Base-by-base conservation (phyloP, 2,329 filamentous ascomycete species). In the Plectosphaerella cucumerina region DNA sequence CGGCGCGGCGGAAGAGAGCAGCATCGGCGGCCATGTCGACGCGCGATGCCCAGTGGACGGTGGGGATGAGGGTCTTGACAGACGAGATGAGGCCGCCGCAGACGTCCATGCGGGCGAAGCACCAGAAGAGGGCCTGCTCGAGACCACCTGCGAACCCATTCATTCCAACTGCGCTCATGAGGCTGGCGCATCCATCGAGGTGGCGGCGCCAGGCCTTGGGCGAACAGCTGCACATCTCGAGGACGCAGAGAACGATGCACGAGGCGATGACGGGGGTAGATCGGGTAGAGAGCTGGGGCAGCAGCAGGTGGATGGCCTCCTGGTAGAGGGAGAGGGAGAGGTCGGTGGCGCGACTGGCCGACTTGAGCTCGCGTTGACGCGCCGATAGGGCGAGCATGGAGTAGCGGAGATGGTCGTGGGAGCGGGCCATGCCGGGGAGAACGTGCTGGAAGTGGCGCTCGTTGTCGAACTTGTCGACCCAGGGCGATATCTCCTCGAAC, bases 381-480 rank as follows among this genome's bases (percentile, higher is more conserved):
- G 76, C 76, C 1, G 75, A 78, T 5, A 80, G 64, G 3, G 77
- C 76, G 1, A 80, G 65, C 39, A 79, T 75, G 1, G 76, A 70
- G 57, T 72, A 77, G 4, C 72, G 65, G 0, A 81, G 63, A 46
- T 77, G 71, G 1, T 68, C 64, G 3, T 73, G 67, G 5, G 67
- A 60, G 23, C 70, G 69, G 1, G 74, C 71, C 59, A 80, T 70
- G 17, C 70, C 68, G 0, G 77, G 74, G 5, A 80, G 64, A 5
- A 71, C 70, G 6, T 73, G 69, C 18, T 72, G 71, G 54, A 80
- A 80, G 23, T 76, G 70, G 1, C 70, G 65, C 45, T 74, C 64
- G 26, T 68, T 67, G 55, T 80, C 77, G 48, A 81, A 79, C 64
- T 77, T 80, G 51, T 81, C 77, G 1, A 80, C 70, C 75, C 70